These are phyloP conservation scores for Oleoguttula mirabilis DNA, from an alignment of 495 filamentous ascomycete genomes.

Conservation along the genomic window DNA sequence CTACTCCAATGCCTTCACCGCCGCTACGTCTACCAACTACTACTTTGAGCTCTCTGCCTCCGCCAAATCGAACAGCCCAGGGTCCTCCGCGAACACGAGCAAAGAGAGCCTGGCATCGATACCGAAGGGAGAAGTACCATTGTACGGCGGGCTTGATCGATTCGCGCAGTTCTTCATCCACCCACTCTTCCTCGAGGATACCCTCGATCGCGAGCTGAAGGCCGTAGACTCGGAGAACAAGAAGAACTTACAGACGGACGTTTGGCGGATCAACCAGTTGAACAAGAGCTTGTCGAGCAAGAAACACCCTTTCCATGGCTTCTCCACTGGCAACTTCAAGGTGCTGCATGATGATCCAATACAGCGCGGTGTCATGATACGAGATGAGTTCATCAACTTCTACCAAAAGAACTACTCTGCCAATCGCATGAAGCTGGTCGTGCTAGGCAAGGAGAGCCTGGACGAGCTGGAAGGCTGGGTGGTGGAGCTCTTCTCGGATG, in stretches of 20 bases:
- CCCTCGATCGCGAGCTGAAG: conserved; percentile 78
- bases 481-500: conserved; percentile 66
- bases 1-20: conserved; percentile 90
- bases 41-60: conserved; percentile 88
- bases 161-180: conserved; percentile 97
- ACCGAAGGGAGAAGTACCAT: conserved; percentile 42
- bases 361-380: conserved; percentile 70
- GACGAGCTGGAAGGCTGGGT: conserved; percentile 86
- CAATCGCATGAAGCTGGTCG: conserved; percentile 90
- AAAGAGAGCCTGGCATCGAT: conserved; percentile 15
- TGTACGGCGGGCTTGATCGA: conserved; percentile 83
- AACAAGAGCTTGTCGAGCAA: conserved; percentile 84
- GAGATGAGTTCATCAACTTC: conserved; percentile 89
- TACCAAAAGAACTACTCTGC: conserved; percentile 86
- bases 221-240: conserved; percentile 99
- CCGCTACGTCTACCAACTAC: conserved; percentile 88
- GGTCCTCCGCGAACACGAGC: conserved; percentile 15
- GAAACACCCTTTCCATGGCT: conserved; percentile 87
- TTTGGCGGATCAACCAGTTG: conserved; percentile 85
- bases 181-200: conserved; percentile 80
- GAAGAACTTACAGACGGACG: conserved; percentile 94
- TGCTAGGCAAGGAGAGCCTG: conserved; percentile 76
- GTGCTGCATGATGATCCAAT: conserved; percentile 78
- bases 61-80: conserved; percentile 24
- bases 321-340: conserved; percentile 87